phyloP scores from a whole-genome alignment of 2,329 filamentous ascomycete species.

The Aspergillus pseudonomiae region DNA sequence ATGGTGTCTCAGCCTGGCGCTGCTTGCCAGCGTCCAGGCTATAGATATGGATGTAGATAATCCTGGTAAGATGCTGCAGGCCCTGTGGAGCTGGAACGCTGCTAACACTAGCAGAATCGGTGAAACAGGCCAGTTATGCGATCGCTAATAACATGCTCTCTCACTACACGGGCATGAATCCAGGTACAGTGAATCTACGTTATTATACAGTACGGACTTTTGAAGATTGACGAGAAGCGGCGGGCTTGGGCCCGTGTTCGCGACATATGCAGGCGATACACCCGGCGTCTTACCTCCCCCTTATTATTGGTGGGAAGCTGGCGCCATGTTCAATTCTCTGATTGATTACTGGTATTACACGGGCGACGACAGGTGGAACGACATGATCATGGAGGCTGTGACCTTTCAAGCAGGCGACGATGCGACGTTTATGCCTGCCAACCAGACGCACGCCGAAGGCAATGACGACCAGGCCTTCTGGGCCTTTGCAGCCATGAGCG shows the following conservation, averaged over 20 bases:
- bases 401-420: constrained; percentile 42
- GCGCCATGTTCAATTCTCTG: constrained; percentile 46
- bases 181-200: constrained; percentile 16
- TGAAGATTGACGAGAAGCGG: not conserved
- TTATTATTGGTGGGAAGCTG: constrained; percentile 51
- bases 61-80: constrained; percentile 8
- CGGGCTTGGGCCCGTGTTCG: not conserved
- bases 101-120: constrained; percentile 39
- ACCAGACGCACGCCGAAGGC: constrained; percentile 48
- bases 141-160: constrained; percentile 54
- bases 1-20: constrained; percentile 17
- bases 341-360: constrained; percentile 50
- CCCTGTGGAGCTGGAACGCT: accelerated
- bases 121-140: constrained; percentile 50
- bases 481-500: constrained; percentile 60
- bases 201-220: not conserved
- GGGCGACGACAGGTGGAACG: constrained; percentile 44
- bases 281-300: constrained; percentile 56
- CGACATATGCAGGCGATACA: constrained; percentile 41
- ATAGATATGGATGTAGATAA: constrained; percentile 20
- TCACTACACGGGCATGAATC: constrained; percentile 53
- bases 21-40: constrained; percentile 17
- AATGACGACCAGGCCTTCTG: constrained; percentile 64
- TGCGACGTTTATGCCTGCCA: constrained; percentile 46
- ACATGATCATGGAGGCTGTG: constrained; percentile 40